These are phyloP conservation scores for Kondoa subrosea DNA, from an alignment of 768 basidiomycete species.

Conservation along the genomic window DNA sequence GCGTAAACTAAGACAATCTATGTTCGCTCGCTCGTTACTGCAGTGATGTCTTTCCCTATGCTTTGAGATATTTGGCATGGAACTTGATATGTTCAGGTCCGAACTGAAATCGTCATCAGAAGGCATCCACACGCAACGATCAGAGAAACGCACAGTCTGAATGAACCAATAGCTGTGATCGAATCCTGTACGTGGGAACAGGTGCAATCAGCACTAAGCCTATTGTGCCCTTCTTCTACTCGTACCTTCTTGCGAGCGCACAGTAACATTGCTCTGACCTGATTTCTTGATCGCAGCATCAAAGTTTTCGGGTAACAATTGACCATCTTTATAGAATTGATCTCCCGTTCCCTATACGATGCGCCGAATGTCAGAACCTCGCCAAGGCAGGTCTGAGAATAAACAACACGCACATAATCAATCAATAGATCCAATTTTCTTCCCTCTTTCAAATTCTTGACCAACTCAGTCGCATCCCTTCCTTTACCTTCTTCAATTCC, in stretches of 20 bases:
- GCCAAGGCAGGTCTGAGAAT: neutral
- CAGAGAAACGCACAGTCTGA: constrained; percentile 10
- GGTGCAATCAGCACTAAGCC: neutral
- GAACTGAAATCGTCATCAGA: constrained; percentile 7
- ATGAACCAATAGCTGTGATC: constrained; percentile 29
- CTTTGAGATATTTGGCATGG: constrained; percentile 76
- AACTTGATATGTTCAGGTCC: constrained; percentile 52
- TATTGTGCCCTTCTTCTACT: constrained; percentile 10
- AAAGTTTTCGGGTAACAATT: constrained; percentile 82
- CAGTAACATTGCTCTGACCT: constrained; percentile 56
- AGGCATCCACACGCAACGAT: neutral
- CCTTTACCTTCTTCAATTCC: constrained; percentile 57
- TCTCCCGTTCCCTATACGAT: constrained; percentile 35
- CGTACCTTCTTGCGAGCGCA: constrained; percentile 41
- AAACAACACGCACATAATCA: constrained; percentile 37
- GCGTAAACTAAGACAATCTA: too few relatives aligned
- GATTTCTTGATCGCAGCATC: constrained; percentile 55
- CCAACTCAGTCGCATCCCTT: constrained; percentile 76
- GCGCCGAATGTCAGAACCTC: neutral
- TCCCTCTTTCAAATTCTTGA: constrained; percentile 41
- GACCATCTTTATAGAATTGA: constrained; percentile 65
- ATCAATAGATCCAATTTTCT: constrained; percentile 56
- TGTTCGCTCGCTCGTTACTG: too few relatives aligned
- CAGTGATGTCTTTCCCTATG: too few relatives aligned
- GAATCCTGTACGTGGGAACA: constrained; percentile 18